Percentiles rank a stretch among this genome's conserved stretches.
These are phyloP conservation scores for Mycena sp. DNA, from an alignment of 1,284 basidiomycete species.

Conservation along the genomic window DNA sequence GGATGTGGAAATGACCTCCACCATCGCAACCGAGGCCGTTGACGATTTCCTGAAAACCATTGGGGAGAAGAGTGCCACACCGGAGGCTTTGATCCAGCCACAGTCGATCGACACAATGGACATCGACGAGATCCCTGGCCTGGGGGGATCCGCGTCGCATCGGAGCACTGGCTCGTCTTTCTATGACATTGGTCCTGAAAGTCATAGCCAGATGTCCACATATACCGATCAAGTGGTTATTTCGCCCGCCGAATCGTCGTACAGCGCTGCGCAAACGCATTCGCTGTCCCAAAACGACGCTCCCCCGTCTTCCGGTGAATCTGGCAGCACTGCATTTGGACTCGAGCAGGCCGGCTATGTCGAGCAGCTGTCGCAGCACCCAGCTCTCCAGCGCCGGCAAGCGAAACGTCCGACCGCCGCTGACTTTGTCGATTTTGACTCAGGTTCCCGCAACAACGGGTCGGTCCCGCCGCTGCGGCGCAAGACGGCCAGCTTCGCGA, in stretches of 20 bases:
- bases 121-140: constrained; percentile 61
- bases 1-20: constrained; percentile 47
- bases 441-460: constrained; percentile 39
- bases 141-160: constrained; percentile 30
- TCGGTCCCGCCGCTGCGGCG: constrained; percentile 37
- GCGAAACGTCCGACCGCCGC: constrained; percentile 79
- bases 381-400: constrained; percentile 52
- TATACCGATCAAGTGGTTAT: constrained; percentile 25
- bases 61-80: constrained; percentile 45
- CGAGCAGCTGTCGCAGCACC: constrained; percentile 18
- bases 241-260: constrained; percentile 21
- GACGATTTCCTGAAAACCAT: constrained; percentile 81
- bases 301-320: constrained; percentile 22
- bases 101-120: constrained; percentile 55
- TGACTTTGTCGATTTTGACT: constrained; percentile 81
- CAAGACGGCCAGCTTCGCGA: constrained; percentile 64
- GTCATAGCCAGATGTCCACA: constrained; percentile 1
- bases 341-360: constrained; percentile 16
- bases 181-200: constrained; percentile 12
- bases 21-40: constrained; percentile 60
- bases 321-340: constrained; percentile 18
- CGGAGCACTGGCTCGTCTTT: constrained; percentile 2
- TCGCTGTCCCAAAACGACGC: constrained; percentile 17
- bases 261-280: constrained; percentile 30
- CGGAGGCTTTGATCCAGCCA: constrained; percentile 22